Conservation (phyloP, 2,329 filamentous ascomycete genomes). For the Trichoderma afroharzianum region DNA sequence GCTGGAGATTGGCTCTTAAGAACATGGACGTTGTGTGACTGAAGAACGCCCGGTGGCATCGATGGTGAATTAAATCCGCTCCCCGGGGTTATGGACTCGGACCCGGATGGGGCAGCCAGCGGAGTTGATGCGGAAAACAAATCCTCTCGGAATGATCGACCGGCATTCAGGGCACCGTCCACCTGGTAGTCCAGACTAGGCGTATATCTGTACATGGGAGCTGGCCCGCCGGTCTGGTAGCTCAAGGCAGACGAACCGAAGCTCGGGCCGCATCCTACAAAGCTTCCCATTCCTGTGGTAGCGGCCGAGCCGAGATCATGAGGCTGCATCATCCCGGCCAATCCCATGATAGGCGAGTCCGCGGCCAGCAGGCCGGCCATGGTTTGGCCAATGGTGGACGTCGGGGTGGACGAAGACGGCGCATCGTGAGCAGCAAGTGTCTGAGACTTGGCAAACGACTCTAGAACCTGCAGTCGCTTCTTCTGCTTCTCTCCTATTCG, state of each 20-base stretch:
- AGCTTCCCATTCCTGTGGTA: not conserved
- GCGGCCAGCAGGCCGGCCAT: not conserved
- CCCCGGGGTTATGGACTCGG: not conserved
- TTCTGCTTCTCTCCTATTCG: constrained; percentile 28
- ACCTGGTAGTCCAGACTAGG: not conserved
- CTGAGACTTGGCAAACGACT: constrained; percentile 15
- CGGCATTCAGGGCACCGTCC: not conserved
- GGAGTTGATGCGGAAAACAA: not conserved
- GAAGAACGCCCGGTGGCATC: not conserved
- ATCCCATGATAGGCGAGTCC: constrained; percentile 2
- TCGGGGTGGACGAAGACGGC: not conserved
- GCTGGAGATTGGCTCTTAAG: not conserved
- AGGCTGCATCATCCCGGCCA: not conserved
- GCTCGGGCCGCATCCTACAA: not conserved
- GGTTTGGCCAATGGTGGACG: not conserved
- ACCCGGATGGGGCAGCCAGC: not conserved
- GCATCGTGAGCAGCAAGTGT: not conserved
- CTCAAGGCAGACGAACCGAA: not conserved
- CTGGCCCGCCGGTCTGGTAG: not conserved
- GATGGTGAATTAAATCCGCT: not conserved
- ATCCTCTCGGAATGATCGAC: not conserved
- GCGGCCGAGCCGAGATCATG: not conserved
- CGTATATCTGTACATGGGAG: not conserved
- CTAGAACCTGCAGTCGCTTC: constrained; percentile 27
- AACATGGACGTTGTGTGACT: not conserved